phyloP scores from a whole-genome alignment of 805 yeast genomes.

The Yamadazyma sp. region DNA sequence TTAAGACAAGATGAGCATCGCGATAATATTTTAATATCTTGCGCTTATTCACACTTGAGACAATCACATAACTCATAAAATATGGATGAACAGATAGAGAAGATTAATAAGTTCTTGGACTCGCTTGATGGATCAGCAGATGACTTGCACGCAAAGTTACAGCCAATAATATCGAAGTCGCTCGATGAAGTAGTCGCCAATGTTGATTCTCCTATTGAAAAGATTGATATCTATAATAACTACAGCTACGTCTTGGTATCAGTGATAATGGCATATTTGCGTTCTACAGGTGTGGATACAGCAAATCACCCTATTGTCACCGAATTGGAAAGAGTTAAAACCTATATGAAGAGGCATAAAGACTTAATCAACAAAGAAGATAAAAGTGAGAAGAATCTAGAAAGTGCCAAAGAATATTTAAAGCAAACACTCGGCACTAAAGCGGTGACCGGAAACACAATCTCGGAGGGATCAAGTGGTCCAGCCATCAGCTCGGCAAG shows the following conservation, averaged over 20 bases:
- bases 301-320: slow-evolving; percentile 61
- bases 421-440: slow-evolving; percentile 43
- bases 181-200: slow-evolving; percentile 38
- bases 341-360: slow-evolving; percentile 62
- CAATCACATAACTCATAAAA: no score
- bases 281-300: slow-evolving; percentile 57
- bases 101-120: slow-evolving; percentile 38
- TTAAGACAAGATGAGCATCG: slow-evolving; percentile 17
- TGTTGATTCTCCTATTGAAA: slow-evolving; percentile 25
- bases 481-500: slow-evolving; percentile 42
- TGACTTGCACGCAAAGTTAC: slow-evolving; percentile 33
- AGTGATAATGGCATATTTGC: slow-evolving; percentile 56
- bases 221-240: slow-evolving; percentile 34
- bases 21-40: slow-evolving; percentile 2
- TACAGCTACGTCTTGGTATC: slow-evolving; percentile 57
- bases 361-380: slow-evolving; percentile 28
- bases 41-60: no score
- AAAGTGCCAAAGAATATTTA: slow-evolving; percentile 43
- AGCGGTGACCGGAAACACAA: slow-evolving; percentile 17
- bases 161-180: slow-evolving; percentile 36
- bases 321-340: slow-evolving; percentile 65
- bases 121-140: slow-evolving; percentile 39
- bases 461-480: slow-evolving; percentile 19
- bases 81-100: slow-evolving; percentile 47
- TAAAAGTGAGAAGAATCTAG: slow-evolving; percentile 22